Evolutionary conservation across 169 alveolate genomes (phyloP).

Genomic region (Plasmodium billcollinsi): DNA sequence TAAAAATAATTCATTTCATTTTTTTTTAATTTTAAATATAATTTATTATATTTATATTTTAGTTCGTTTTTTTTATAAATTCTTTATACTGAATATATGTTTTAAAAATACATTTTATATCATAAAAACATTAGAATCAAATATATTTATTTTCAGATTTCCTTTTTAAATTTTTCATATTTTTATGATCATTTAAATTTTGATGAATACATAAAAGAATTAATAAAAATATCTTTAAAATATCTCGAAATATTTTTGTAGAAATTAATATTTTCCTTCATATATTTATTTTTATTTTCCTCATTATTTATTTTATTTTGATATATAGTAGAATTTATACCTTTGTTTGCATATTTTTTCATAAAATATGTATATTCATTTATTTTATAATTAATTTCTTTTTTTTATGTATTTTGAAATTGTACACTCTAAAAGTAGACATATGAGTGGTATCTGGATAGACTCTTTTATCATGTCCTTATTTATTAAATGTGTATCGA

Average conservation of each 20-base stretch:
- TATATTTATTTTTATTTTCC: not conserved
- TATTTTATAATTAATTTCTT: not conserved
- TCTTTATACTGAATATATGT: not conserved
- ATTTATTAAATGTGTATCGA: not conserved
- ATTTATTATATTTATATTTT: not conserved
- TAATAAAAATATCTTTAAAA: not conserved
- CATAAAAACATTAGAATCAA: not conserved
- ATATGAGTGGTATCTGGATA: not conserved
- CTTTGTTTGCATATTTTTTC: not conserved
- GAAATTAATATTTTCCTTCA: not conserved
- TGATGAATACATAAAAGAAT: not conserved
- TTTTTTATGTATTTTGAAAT: not conserved
- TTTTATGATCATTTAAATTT: constrained; percentile 8
- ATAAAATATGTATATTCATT: not conserved
- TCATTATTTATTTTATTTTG: not conserved
- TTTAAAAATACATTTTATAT: not conserved
- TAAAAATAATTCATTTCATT: not conserved
- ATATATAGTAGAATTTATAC: not conserved
- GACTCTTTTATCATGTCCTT: not conserved
- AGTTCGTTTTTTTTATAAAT: not conserved
- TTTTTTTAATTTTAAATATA: constrained; percentile 11
- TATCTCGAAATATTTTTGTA: not conserved
- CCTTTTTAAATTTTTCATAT: not conserved
- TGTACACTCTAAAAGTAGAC: not conserved
- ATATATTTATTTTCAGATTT: not conserved